Evolutionary conservation across 1,284 basidiomycete species (phyloP).

Genomic region (Puccinia hordei): DNA sequence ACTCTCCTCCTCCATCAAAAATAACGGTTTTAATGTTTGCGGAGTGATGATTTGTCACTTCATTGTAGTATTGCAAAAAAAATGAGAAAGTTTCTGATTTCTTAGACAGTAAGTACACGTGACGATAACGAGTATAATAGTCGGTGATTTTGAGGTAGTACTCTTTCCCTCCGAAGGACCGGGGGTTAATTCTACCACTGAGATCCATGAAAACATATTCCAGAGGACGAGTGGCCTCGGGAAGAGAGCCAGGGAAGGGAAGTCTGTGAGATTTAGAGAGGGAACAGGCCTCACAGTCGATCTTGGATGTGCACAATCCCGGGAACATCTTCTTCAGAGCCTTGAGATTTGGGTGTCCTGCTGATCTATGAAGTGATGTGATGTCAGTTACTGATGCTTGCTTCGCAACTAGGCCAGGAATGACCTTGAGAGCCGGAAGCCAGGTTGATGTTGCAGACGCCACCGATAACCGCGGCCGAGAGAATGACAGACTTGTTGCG

Average conservation of each 20-base stretch:
- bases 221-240: neutral
- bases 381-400: neutral
- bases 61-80: conserved; percentile 2
- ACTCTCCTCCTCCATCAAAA: conserved; percentile 20
- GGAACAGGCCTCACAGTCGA: neutral
- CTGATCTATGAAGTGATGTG: neutral
- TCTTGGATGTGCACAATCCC: too few species aligned
- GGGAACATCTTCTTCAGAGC: neutral
- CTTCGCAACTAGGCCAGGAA: neutral
- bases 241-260: neutral
- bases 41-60: neutral
- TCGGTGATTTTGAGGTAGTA: conserved; percentile 31
- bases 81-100: conserved; percentile 14
- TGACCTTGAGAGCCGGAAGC: neutral
- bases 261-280: neutral
- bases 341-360: conserved; percentile 7
- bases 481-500: neutral
- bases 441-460: neutral
- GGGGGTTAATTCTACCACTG: conserved; percentile 17
- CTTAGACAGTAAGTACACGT: neutral
- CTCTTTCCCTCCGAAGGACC: conserved; percentile 1
- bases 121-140: neutral
- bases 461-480: neutral
- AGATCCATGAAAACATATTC: neutral
- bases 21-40: conserved; percentile 17